Percentiles rank a stretch among this genome's conserved stretches.
Evolutionary conservation across 1,284 basidiomycete species (phyloP).

Genomic region (Agaricales sp.): DNA sequence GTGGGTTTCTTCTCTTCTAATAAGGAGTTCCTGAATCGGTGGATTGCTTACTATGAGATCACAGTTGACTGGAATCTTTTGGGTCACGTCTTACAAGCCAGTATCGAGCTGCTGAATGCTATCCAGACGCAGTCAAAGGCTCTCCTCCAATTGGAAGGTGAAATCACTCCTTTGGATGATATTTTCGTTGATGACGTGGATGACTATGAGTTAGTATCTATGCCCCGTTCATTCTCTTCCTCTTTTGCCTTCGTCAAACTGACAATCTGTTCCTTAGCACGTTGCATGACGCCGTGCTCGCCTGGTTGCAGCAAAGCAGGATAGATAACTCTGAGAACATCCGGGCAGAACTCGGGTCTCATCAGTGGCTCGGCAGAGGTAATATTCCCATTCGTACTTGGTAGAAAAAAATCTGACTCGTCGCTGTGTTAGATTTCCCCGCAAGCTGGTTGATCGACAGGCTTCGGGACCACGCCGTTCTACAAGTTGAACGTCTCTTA

Average conservation of each 20-base stretch:
- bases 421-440: conserved; percentile 38
- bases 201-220: neutral
- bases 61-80: conserved; percentile 13
- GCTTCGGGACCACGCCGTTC: conserved; percentile 29
- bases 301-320: neutral
- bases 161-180: neutral
- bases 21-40: too few relatives aligned
- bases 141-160: neutral
- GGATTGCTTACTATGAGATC: too few relatives aligned
- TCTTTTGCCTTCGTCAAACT: neutral
- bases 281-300: neutral
- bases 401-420: conserved; percentile 7
- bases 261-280: neutral
- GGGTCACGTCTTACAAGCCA: conserved; percentile 8
- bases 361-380: conserved; percentile 43
- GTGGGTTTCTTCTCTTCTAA: neutral
- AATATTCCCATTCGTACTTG: conserved; percentile 7
- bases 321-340: conserved; percentile 20
- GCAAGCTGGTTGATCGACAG: conserved; percentile 39
- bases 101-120: neutral
- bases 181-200: neutral
- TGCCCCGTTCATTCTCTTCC: neutral
- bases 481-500: conserved; percentile 23
- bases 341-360: conserved; percentile 36
- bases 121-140: neutral